Base-by-base conservation (phyloP, 495 filamentous ascomycete genomes). In the Xylaria longipes region DNA sequence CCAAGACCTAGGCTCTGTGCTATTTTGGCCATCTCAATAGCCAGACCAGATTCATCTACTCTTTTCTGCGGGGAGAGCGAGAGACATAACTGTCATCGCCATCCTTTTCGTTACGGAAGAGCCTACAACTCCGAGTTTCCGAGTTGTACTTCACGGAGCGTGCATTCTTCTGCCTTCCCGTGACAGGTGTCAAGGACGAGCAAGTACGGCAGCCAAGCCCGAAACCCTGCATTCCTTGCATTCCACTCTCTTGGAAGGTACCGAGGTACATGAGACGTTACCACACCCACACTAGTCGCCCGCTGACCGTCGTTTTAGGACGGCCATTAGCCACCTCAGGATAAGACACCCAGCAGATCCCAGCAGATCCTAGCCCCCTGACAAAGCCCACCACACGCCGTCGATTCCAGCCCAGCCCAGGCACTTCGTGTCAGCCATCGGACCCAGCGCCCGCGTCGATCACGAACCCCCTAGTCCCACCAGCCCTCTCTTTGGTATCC, bases 361-460 rank as follows among this genome's bases (percentile, higher is more conserved):
- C 37, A 70, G 58, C 27, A 39, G 43, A 50, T 48, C 63, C 63
- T 50, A 17, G 63, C 63, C 29, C 45, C 64, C 63, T 52, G 22
- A 22, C 58, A 48, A 62, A 45, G 14, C 29, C 57, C 52, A 37
- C 57, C 14, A 57, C 22, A 35, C 41, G 8, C 60, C 33, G 46
- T 63, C 48, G 37, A 72, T 71, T 74, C 70, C 68, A 76, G 72
- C 71, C 75, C 69, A 76, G 70, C 65, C 72, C 68, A 74, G 77
- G 72, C 73, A 71, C 76, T 73, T 71, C 71, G 75, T 73, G 75
- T 79, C 77, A 79, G 75, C 75, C 66, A 66, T 76, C 73, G 75
- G 41, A 66, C 68, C 61, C 48, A 71, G 61, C 61, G 60, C 33
- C 69, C 29, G 45, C 50, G 69, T 29, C 62, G 60, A 67, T 71